These are phyloP conservation scores for Cladosporium oxysporum DNA, from an alignment of 2,329 filamentous ascomycete species.

Conservation along the genomic window DNA sequence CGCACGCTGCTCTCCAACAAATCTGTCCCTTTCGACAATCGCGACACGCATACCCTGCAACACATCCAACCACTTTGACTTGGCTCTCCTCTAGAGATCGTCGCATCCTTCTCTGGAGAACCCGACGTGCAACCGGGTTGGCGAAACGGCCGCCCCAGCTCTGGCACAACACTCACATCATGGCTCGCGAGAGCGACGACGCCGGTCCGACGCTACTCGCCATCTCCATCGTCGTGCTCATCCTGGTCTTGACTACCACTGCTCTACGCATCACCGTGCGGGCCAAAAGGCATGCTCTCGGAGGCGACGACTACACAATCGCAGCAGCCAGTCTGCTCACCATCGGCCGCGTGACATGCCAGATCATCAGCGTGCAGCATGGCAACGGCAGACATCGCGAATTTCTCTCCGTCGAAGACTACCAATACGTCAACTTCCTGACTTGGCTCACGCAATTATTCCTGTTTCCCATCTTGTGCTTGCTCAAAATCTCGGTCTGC, in stretches of 20 bases:
- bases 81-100: neutral
- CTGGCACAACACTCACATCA: neutral
- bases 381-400: conserved; percentile 45
- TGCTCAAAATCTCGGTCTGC: conserved; percentile 48
- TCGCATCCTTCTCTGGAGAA: conserved; percentile 4
- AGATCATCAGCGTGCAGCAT: conserved; percentile 38
- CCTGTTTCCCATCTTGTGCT: conserved; percentile 43
- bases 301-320: conserved; percentile 45
- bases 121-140: neutral
- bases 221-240: conserved; percentile 14
- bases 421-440: conserved; percentile 39
- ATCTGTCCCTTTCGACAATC: neutral
- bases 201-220: conserved; percentile 17
- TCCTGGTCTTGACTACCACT: conserved; percentile 12
- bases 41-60: neutral
- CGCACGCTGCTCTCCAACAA: neutral
- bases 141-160: conserved; percentile 2
- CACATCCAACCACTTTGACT: neutral
- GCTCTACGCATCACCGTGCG: conserved; percentile 15
- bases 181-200: conserved; percentile 15
- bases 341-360: conserved; percentile 36
- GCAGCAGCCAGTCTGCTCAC: conserved; percentile 35
- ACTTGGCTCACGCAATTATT: conserved; percentile 45
- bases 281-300: conserved; percentile 5
- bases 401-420: conserved; percentile 35